Evolutionary conservation across 164 flowering plant species (phyloP), one percentile per base, ranked within the genome.

Genomic region (Nelumbo lutea): DNA sequence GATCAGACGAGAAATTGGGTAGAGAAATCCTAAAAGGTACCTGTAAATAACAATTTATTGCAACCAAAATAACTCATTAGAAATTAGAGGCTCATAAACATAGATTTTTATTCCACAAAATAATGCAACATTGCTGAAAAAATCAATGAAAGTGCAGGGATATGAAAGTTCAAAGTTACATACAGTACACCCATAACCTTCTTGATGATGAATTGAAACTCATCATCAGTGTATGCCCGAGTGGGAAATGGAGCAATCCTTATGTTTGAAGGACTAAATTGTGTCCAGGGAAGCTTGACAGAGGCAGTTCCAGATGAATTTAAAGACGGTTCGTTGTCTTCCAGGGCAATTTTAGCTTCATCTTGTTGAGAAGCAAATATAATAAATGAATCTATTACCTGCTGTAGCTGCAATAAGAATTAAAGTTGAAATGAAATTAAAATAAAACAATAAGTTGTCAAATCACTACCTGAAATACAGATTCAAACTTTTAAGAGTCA

Each of bases 161-260:
- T 38, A 48, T 60, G 10, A 64, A 50, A 70, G 13, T 56, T 63
- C 59, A 42, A 68, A 13, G 62, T 47, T 52, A 80, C 95, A 66
- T 92, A 95, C 98, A 92, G 76, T 63, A 95, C 83, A 70, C 99
- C 99, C 98, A 92, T 95, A 67, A 95, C 97, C 46, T 45, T 85
- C 83, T 95, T 95, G 68, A 89, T 74, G 61, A 95, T 95, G 45
- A 87, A 89, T 77, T 95, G 99, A 75, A 95, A 95, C 81, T 92
- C 95, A 74, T 95, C 97, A 75, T 95, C 98, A 59, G 96, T 90
- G 78, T 92, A 95, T 70, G 85, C 90, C 73, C 95, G 90, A 77
- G 98, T 95, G 53, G 99, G 99, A 84, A 95, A 95, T 42, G 99
- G 99, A 65, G 82, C 99, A 8, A 95, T 86, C 75, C 95, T 80